These are phyloP conservation scores for Penicillium sclerotigenum DNA, from an alignment of 2,329 filamentous ascomycete species.

Conservation along the genomic window DNA sequence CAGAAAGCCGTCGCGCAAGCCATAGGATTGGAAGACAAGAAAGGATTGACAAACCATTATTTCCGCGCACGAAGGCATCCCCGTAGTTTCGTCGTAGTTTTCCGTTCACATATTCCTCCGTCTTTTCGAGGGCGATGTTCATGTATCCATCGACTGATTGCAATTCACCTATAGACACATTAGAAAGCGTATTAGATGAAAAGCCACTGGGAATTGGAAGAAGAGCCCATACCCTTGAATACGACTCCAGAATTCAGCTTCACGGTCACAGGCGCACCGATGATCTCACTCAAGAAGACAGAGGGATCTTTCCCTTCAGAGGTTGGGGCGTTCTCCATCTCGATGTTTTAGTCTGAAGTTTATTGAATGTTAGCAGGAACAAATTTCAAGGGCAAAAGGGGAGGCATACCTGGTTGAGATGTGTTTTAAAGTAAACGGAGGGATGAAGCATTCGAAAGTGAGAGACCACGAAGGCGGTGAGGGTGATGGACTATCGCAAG, in stretches of 20 bases:
- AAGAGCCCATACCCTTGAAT: conserved; percentile 72
- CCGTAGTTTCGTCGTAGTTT: conserved; percentile 79
- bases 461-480: conserved; percentile 7
- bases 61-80: conserved; percentile 92
- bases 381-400: not conserved
- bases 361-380: not conserved
- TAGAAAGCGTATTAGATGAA: too few relatives aligned
- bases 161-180: conserved; percentile 66
- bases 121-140: conserved; percentile 98
- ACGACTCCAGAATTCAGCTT: conserved; percentile 98
- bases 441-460: conserved; percentile 5
- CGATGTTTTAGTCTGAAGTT: not conserved
- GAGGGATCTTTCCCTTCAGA: conserved; percentile 86
- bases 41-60: conserved; percentile 67
- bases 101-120: conserved; percentile 85
- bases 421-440: not conserved
- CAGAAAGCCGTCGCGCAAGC: not conserved
- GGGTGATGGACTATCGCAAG: conserved; percentile 4
- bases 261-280: conserved; percentile 88
- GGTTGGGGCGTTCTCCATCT: conserved; percentile 72
- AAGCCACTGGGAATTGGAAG: not conserved
- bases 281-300: conserved; percentile 89
- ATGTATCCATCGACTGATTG: conserved; percentile 99
- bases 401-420: not conserved
- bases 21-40: not conserved